Percentiles rank a stretch among this genome's conserved stretches.
Conservation (phyloP, 345 rosid genomes). For the Trapa bicornis region DNA sequence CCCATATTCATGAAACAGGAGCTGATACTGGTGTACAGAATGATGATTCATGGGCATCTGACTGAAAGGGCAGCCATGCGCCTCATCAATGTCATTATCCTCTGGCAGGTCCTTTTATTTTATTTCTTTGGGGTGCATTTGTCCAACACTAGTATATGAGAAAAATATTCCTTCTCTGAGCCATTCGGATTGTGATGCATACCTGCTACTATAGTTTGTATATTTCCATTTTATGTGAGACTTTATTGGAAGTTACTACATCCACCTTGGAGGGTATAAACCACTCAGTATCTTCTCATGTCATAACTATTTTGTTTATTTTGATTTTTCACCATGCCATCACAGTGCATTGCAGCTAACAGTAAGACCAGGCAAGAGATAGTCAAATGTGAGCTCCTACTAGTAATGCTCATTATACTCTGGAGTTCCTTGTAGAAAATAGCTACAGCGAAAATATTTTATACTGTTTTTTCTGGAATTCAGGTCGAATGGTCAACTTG, state of each 20-base stretch:
- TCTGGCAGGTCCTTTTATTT: constrained; percentile 6
- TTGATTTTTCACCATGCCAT: background rate
- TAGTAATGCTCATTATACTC: background rate
- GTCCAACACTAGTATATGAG: background rate
- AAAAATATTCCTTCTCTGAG: background rate
- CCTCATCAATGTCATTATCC: constrained; percentile 12
- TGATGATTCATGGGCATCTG: constrained; percentile 7
- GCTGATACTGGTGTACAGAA: constrained; percentile 6
- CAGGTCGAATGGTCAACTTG: constrained; percentile 11
- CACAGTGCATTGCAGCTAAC: constrained; percentile 10
- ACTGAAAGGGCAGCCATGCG: constrained; percentile 12
- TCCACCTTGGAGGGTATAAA: background rate
- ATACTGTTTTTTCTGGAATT: background rate
- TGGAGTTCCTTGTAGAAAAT: background rate
- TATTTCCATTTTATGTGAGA: background rate
- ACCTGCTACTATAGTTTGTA: background rate
- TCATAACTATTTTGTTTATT: background rate
- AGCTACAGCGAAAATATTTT: too few relatives aligned
- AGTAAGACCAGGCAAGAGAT: constrained; percentile 1
- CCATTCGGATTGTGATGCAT: background rate
- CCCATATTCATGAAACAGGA: constrained; percentile 8
- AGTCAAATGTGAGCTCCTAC: constrained; percentile 1
- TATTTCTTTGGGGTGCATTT: background rate
- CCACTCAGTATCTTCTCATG: background rate
- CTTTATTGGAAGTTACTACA: background rate